Base-by-base conservation (phyloP, 257 asterid species). In the Solanum tacnaense region DNA sequence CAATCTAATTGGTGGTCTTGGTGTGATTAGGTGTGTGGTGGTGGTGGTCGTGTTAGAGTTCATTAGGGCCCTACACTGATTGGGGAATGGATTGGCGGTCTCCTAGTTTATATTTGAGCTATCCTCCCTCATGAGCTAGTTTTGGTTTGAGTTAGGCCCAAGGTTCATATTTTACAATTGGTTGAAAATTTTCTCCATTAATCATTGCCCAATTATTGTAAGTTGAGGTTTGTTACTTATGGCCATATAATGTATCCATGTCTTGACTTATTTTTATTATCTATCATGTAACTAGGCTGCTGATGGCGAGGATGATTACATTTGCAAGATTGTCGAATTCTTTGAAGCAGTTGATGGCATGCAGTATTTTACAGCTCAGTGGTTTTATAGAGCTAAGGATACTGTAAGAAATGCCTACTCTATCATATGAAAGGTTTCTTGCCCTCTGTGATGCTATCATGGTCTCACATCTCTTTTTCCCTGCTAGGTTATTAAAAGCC, bases 301-400 rank as follows among this genome's bases (percentile, higher is more conserved):
- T 4, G 91, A 90, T 25, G 92, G 86, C 7, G 90, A 87, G 36
- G 88, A 65, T 0, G 89, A 92, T 84, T 89, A 29, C 52, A 84
- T 92, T 18, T 91, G 89, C 5, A 92, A 86, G 65, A 89, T 92
- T 46, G 86, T 87, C 2, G 93, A 92, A 83, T 88, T 92, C 89
- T 92, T 91, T 82, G 92, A 91, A 83, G 89, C 92, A 13, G 68
- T 60, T 16, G 87, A 34, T 5, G 72, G 82, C 1, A 82, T 82
- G 39, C n/a, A 46, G 25, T 92, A 90, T 31, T 85, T 92, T 25
- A 86, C 89, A 32, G 84, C 91, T 13, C 93, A 87, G 9, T 92
- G 94, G 94, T 92, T 79, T 74, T 92, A 92, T 62, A 87, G 93
- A 75, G 91, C 93, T 7, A 87, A 82, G 60, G 93, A 92, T 67